Conservation (phyloP, 495 filamentous ascomycete genomes). For the Sordaria brevicollis region DNA sequence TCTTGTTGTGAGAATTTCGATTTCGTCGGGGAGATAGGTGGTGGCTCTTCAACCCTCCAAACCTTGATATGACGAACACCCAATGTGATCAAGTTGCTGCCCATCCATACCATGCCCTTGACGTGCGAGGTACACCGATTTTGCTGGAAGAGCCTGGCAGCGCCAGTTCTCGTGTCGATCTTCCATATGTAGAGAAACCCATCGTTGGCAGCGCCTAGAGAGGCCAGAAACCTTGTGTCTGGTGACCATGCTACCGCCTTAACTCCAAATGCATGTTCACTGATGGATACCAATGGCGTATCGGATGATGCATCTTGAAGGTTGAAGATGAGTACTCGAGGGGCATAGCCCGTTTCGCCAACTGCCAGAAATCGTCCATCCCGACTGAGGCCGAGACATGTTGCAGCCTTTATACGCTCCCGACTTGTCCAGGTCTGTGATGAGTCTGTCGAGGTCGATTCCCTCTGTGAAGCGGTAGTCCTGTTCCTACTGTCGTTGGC, state of each 20-base stretch:
- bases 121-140: slow-evolving; percentile 87
- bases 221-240: slow-evolving; percentile 79
- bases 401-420: slow-evolving; percentile 89
- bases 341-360: slow-evolving; percentile 92
- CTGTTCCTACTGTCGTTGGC: slow-evolving; percentile 54
- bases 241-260: slow-evolving; percentile 80
- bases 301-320: slow-evolving; percentile 69
- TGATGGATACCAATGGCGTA: slow-evolving; percentile 71
- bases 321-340: slow-evolving; percentile 81
- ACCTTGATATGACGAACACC: slow-evolving; percentile 90
- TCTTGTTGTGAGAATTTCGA: slow-evolving; percentile 35
- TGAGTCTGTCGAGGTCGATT: slow-evolving; percentile 36
- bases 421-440: slow-evolving; percentile 69
- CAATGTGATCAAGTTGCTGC: slow-evolving; percentile 48
- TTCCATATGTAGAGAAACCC: slow-evolving; percentile 91
- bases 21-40: slow-evolving; percentile 37
- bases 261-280: slow-evolving; percentile 86
- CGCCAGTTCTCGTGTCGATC: slow-evolving; percentile 71
- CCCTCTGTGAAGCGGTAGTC: slow-evolving; percentile 42
- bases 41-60: slow-evolving; percentile 68
- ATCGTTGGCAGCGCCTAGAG: slow-evolving; percentile 78
- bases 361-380: slow-evolving; percentile 85
- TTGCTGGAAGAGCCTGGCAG: slow-evolving; percentile 77
- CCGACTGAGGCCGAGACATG: slow-evolving; percentile 83
- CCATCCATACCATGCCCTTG: slow-evolving; percentile 82